A percentile compares a stretch with the other conserved stretches of the same genome.
Conservation (phyloP, 805 yeast species). For the Candida montana region DNA sequence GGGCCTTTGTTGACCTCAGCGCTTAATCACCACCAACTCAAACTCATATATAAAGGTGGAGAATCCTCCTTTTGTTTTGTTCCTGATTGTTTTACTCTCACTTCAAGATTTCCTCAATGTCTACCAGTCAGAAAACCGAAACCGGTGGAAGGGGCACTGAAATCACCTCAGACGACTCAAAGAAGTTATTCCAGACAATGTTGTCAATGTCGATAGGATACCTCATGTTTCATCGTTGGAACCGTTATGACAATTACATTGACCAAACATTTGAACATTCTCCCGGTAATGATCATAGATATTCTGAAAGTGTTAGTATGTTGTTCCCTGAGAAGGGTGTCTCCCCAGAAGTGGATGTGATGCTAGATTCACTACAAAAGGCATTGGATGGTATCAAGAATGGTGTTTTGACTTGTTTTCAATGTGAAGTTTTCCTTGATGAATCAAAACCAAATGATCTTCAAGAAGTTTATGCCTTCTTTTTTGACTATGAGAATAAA, state of each 20-base stretch:
- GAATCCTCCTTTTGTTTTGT: not conserved
- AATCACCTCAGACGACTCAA: slow-evolving; percentile 35
- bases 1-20: not conserved
- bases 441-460: slow-evolving; percentile 37
- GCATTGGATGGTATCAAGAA: slow-evolving; percentile 39
- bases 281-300: slow-evolving; percentile 21
- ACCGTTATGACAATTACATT: slow-evolving; percentile 47
- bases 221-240: slow-evolving; percentile 51
- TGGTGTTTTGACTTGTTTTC: slow-evolving; percentile 39
- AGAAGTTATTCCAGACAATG: slow-evolving; percentile 42
- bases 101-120: not conserved
- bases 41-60: too few species aligned
- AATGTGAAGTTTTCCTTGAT: slow-evolving; percentile 41
- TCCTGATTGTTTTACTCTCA: too few species aligned
- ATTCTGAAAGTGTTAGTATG: slow-evolving; percentile 35
- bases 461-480: slow-evolving; percentile 47
- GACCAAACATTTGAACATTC: slow-evolving; percentile 38
- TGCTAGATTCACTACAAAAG: slow-evolving; percentile 49
- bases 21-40: not conserved
- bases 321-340: slow-evolving; percentile 44
- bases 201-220: slow-evolving; percentile 51
- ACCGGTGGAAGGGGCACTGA: slow-evolving; percentile 10
- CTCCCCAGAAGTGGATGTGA: slow-evolving; percentile 40
- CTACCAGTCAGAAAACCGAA: not conserved
- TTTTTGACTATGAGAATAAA: slow-evolving; percentile 35